Percentiles rank a stretch among this genome's conserved stretches.
Conservation (phyloP, 176 grass and related monocot genomes). For the Urochloa ruziziensis region DNA sequence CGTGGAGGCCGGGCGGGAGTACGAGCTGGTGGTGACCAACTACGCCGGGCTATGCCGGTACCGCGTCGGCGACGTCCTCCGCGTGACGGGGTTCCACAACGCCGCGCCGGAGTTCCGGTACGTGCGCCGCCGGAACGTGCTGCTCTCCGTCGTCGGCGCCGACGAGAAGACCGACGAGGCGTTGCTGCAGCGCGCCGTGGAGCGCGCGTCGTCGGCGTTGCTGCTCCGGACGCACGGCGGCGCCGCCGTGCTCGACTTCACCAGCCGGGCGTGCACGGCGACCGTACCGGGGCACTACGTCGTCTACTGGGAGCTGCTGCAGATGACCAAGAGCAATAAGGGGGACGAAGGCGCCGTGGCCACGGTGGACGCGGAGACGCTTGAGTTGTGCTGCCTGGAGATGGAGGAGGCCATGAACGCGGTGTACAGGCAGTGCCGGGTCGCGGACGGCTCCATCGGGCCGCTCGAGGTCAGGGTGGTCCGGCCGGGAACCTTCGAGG, state of each 20-base stretch:
- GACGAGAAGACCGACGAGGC: slow-evolving; percentile 65
- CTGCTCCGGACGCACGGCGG: background rate
- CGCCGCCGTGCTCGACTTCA: background rate
- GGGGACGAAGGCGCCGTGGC: no score
- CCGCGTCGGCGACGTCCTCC: background rate
- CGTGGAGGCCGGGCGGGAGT: background rate
- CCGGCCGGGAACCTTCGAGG: no score
- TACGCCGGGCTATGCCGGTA: background rate
- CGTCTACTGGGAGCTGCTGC: background rate
- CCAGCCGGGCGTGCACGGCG: background rate
- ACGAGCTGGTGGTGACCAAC: background rate
- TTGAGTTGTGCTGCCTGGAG: background rate
- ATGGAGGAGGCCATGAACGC: background rate
- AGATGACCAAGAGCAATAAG: background rate
- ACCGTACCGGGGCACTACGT: background rate
- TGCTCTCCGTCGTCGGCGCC: background rate
- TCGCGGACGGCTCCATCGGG: no score
- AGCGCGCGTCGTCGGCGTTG: slow-evolving; percentile 22
- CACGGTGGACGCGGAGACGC: no score
- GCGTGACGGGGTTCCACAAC: slow-evolving; percentile 45
- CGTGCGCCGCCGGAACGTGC: slow-evolving; percentile 17
- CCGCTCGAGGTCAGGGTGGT: no score
- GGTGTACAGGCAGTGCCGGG: background rate
- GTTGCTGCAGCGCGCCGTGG: no score
- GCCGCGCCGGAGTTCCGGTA: slow-evolving; percentile 53